phyloP scores from a whole-genome alignment of 805 yeast genomes.

The Pichia nanzhaoensis region DNA sequence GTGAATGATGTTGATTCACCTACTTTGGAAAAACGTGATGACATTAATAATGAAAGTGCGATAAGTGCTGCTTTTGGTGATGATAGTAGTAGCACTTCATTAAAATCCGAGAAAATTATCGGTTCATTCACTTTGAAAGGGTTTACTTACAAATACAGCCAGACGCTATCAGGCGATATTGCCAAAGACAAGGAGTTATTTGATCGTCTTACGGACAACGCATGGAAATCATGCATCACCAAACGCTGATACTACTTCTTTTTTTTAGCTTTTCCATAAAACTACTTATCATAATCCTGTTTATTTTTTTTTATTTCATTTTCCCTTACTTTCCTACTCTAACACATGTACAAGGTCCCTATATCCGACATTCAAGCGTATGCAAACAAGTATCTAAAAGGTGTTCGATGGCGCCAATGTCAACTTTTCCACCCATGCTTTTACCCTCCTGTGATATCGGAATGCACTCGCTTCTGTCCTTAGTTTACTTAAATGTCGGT shows the following conservation, averaged over 20 bases:
- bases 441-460: too few relatives aligned
- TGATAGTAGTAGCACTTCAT: neutral
- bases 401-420: too few relatives aligned
- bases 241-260: neutral
- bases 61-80: constrained; percentile 15
- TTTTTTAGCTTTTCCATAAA: neutral
- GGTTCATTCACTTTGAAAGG: constrained; percentile 20
- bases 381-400: too few relatives aligned
- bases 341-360: too few relatives aligned
- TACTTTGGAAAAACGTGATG: neutral
- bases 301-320: too few relatives aligned
- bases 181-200: constrained; percentile 16
- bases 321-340: too few relatives aligned
- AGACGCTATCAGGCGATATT: constrained; percentile 12
- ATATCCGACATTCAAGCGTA: too few relatives aligned
- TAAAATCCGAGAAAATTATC: constrained; percentile 10
- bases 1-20: neutral
- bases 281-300: neutral
- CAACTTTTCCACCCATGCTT: too few relatives aligned
- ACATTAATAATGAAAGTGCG: constrained; percentile 12
- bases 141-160: constrained; percentile 17
- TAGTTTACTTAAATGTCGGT: too few relatives aligned
- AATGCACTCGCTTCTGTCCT: too few relatives aligned
- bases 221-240: constrained; percentile 17
- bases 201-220: constrained; percentile 16